Conservation (phyloP, 805 yeast species). For the Ascoidea tarda region DNA sequence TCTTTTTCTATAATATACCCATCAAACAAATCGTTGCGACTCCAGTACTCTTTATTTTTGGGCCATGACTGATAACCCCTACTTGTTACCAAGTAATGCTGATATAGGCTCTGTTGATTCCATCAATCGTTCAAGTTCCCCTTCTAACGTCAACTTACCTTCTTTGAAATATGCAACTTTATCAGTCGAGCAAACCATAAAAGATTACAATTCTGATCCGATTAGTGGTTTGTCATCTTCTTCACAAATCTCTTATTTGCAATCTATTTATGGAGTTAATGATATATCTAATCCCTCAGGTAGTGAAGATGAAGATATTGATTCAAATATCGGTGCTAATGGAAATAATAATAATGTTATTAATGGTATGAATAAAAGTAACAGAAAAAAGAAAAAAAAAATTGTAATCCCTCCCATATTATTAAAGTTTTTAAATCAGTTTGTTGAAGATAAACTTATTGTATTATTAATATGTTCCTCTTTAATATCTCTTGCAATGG, state of each 20-base stretch:
- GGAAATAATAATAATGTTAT: too few species aligned
- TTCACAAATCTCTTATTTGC: conserved; percentile 61
- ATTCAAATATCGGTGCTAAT: too few species aligned
- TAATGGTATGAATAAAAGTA: too few species aligned
- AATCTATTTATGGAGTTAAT: conserved; percentile 67
- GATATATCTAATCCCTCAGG: conserved; percentile 34
- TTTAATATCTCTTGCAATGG: conserved; percentile 73
- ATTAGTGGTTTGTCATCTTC: conserved; percentile 46
- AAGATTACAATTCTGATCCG: conserved; percentile 47
- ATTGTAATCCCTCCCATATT: conserved; percentile 21
- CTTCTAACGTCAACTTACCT: conserved; percentile 30
- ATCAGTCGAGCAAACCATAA: conserved; percentile 51
- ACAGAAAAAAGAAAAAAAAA: too few species aligned
- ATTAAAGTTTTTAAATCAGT: conserved; percentile 64
- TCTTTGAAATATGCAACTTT: conserved; percentile 51
- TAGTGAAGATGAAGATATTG: conserved; percentile 53
- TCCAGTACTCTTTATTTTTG: too few species aligned
- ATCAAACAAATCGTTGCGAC: too few species aligned
- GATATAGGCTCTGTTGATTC: not conserved
- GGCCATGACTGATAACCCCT: not conserved
- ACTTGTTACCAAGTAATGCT: too few species aligned
- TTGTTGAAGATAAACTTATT: conserved; percentile 85
- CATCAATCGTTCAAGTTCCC: conserved; percentile 5
- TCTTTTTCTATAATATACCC: too few species aligned
- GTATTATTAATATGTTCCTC: conserved; percentile 85